These are phyloP conservation scores for Leishmania turanica DNA, from an alignment of 208 protist genomes.

Conservation along the genomic window DNA sequence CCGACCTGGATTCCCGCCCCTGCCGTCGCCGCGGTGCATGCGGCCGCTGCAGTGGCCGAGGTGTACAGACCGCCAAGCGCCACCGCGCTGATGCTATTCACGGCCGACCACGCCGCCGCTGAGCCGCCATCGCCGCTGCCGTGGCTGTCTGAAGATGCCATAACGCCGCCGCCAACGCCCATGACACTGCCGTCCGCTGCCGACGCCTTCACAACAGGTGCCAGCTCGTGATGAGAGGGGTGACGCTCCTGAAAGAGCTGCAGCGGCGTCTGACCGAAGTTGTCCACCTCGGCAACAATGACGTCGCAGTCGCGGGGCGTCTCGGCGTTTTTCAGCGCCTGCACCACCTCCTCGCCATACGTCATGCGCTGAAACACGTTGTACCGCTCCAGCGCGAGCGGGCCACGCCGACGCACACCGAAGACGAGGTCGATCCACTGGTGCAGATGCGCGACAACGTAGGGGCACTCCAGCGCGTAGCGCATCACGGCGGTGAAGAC, in stretches of 20 bases:
- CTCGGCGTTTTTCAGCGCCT: conserved; percentile 82
- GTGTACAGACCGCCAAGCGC: conserved; percentile 27
- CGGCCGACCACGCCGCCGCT: background rate
- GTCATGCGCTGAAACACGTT: conserved; percentile 98
- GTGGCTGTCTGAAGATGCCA: background rate
- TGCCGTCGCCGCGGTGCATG: background rate
- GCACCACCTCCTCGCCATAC: conserved; percentile 95
- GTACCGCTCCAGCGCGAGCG: conserved; percentile 76
- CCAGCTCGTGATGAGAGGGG: conserved; percentile 77
- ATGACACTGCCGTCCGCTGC: background rate
- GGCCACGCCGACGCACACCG: conserved; percentile 94
- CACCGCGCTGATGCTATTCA: conserved; percentile 14
- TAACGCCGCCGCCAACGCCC: background rate
- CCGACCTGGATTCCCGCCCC: conserved; percentile 18
- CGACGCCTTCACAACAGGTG: conserved; percentile 37
- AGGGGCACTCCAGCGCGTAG: conserved; percentile 93
- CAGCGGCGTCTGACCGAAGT: conserved; percentile 97
- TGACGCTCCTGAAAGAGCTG: conserved; percentile 95
- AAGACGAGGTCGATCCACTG: conserved; percentile 99
- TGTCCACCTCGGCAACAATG: conserved; percentile 95
- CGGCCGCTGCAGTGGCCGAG: conserved; percentile 7
- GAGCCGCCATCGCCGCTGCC: background rate
- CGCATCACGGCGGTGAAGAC: conserved; percentile 93
- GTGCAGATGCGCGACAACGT: conserved; percentile 93
- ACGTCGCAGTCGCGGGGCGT: conserved; percentile 79